Evolutionary conservation across 257 asterid genomes (phyloP).

Genomic region (Penstemon davidsonii): DNA sequence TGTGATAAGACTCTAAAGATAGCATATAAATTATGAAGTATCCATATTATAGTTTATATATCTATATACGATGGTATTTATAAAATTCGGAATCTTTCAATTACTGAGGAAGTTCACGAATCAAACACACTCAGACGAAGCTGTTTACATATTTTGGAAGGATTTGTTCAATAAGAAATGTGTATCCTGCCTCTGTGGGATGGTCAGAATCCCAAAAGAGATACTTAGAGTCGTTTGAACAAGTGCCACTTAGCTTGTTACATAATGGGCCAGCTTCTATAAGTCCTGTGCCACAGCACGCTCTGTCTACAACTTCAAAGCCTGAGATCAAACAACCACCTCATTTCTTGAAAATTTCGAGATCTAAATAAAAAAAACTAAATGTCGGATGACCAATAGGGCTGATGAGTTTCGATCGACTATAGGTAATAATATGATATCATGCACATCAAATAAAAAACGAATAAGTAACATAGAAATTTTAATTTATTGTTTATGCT

Average conservation of each 20-base stretch:
- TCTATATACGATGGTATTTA: background rate
- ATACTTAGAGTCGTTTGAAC: constrained; percentile 33
- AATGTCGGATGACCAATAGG: no score
- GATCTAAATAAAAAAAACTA: no score
- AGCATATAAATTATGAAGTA: background rate
- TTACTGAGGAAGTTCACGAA: no score
- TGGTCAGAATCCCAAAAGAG: constrained; percentile 49
- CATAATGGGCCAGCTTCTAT: constrained; percentile 34
- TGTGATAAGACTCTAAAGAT: background rate
- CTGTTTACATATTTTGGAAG: constrained; percentile 1
- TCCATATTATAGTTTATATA: no score
- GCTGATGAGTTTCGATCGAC: no score
- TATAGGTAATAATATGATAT: no score
- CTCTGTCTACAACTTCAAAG: constrained; percentile 38
- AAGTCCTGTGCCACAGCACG: constrained; percentile 45
- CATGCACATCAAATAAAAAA: no score
- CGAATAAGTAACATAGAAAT: no score
- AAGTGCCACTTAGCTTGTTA: constrained; percentile 30
- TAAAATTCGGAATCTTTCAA: background rate
- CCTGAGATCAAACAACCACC: constrained; percentile 27
- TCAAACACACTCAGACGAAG: background rate
- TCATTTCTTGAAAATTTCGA: no score
- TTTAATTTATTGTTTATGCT: no score
- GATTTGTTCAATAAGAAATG: constrained; percentile 26
- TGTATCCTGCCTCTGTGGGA: constrained; percentile 43